Percentiles rank a stretch among this genome's conserved stretches.
Evolutionary conservation across 441 rosid species (phyloP).

Genomic region (Kokia cookei): DNA sequence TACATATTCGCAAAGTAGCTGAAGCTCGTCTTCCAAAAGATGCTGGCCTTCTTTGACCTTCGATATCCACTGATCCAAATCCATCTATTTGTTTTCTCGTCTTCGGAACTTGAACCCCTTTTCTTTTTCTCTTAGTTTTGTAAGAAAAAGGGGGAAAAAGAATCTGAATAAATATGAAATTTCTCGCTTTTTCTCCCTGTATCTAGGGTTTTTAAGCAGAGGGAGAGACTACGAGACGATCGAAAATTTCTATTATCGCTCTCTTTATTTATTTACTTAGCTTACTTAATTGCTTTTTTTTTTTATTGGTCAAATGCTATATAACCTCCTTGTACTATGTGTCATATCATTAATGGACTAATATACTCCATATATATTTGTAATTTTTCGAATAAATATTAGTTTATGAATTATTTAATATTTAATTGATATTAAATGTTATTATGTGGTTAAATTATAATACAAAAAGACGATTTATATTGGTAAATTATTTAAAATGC

Average conservation of each 20-base stretch:
- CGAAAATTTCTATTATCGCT: not conserved
- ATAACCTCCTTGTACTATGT: no score
- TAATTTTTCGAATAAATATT: no score
- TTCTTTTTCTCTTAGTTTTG: not conserved
- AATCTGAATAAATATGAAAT: not conserved
- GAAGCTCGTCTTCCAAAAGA: slow-evolving; percentile 94
- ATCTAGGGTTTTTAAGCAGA: slow-evolving; percentile 7
- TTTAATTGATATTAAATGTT: no score
- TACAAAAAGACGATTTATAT: no score
- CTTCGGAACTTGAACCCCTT: not conserved
- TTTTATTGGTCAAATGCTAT: no score
- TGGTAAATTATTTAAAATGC: no score
- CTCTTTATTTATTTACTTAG: not conserved
- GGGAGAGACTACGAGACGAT: not conserved
- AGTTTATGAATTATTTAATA: no score
- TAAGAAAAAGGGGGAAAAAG: not conserved
- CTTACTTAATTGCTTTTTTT: no score
- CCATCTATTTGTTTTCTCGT: slow-evolving; percentile 37
- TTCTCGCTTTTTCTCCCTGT: not conserved
- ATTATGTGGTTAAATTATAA: no score
- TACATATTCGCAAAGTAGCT: slow-evolving; percentile 98
- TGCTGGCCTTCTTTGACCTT: slow-evolving; percentile 98
- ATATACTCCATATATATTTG: no score
- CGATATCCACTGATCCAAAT: slow-evolving; percentile 95
- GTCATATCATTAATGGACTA: no score